Conservation (phyloP, 345 rosid genomes). For the Sisymbrium irio region DNA sequence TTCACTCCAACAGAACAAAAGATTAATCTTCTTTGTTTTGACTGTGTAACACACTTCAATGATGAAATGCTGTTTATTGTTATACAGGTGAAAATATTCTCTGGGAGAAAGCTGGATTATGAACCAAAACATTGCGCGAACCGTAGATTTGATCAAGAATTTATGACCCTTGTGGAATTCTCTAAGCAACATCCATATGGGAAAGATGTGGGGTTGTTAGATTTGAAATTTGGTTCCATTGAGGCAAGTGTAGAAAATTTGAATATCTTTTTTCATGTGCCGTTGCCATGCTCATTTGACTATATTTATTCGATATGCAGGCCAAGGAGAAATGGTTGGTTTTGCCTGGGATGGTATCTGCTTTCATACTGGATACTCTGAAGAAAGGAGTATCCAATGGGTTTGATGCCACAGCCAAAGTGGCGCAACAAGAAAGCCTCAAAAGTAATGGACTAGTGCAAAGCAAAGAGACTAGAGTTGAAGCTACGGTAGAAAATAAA, state of each 20-base stretch:
- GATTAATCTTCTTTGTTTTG: constrained; percentile 6
- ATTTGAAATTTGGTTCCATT: constrained; percentile 56
- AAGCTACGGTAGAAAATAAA: constrained; percentile 21
- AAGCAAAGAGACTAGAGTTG: constrained; percentile 17
- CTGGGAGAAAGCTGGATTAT: constrained; percentile 72
- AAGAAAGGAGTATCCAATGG: constrained; percentile 45
- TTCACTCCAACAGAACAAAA: background rate
- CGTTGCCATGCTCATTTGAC: background rate
- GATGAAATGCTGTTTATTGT: constrained; percentile 26
- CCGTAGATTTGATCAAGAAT: constrained; percentile 50
- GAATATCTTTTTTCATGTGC: background rate
- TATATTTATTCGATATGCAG: constrained; percentile 40
- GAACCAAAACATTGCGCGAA: constrained; percentile 53
- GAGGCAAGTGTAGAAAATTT: constrained; percentile 42
- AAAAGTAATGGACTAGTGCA: constrained; percentile 26
- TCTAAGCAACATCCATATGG: constrained; percentile 77
- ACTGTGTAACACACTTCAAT: background rate
- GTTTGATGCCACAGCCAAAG: constrained; percentile 19
- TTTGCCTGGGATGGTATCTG: constrained; percentile 56
- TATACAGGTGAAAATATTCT: constrained; percentile 59
- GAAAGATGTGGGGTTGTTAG: constrained; percentile 71
- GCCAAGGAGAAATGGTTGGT: constrained; percentile 63
- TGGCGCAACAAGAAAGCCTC: constrained; percentile 31
- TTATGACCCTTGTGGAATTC: constrained; percentile 74
- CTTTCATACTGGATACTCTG: constrained; percentile 60